Base-by-base conservation (phyloP, 495 filamentous ascomycete genomes). In the Penicillium simplicissimum region DNA sequence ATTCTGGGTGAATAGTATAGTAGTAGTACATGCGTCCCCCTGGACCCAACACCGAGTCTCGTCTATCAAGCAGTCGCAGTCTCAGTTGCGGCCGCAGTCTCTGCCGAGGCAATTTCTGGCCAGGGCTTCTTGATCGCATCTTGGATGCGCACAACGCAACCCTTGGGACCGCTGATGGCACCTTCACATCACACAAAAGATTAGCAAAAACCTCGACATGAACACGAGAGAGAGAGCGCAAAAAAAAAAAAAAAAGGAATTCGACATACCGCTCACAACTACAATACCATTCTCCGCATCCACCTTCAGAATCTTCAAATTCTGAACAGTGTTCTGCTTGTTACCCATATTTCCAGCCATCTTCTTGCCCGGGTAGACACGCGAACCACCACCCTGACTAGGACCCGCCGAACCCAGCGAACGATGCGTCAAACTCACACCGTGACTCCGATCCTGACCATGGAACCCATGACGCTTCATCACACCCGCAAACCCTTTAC, bases 291-390 rank as follows among this genome's bases (percentile, higher is more conserved):
- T 87, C 68, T 88, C 87, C 58, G 85, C 81, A 76, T 97, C 91
- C 37, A 96, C 88, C 79, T 90, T 87, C 68, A 98, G 76, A 55
- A 98, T 87, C 76, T 90, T 90, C 64, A 96, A 75, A 72, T 96
- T 96, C 81, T 97, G 93, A 17, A 91, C 80, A 38, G 95, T 98
- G 45, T 91, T 89, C 64, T 85, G 85, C 73, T 93, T 81, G 58
- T 87, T 87, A 25, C 95, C 95, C 95, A 98, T 97, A 47, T 91
- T 84, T 58, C 95, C 95, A 21, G 95, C 86, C 95, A 98, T 98
- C 76, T 90, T 91, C 87, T 98, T 98, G 53, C 95, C 95, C 0
- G 95, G 95, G 60, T 89, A 84, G 43, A 98, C 95, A 67, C 95
- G 82, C 45, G 91, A 95, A 73, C 95, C 95, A 72, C 90, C 87